These are phyloP conservation scores for Liriodendron chinense DNA, from an alignment of 164 flowering plant species.

Conservation along the genomic window DNA sequence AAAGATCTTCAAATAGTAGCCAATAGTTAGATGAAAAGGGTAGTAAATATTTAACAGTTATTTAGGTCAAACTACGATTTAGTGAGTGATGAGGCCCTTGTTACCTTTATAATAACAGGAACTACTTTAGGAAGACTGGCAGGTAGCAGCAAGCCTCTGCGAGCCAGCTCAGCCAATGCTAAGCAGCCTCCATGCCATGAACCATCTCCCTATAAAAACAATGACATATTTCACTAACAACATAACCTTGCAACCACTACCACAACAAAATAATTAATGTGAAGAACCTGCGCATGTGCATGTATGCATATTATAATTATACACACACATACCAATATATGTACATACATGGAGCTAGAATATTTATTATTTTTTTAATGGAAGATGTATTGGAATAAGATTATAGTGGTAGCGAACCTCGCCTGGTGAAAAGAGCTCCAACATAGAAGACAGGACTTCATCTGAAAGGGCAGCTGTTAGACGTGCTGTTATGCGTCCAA, in stretches of 20 bases:
- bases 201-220: slow-evolving; percentile 82
- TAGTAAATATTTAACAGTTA: background rate
- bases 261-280: background rate
- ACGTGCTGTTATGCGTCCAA: slow-evolving; percentile 86
- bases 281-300: background rate
- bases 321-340: background rate
- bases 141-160: slow-evolving; percentile 93
- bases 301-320: background rate
- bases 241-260: background rate
- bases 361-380: background rate
- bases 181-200: slow-evolving; percentile 99
- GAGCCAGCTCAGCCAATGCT: slow-evolving; percentile 94
- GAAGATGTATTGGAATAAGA: background rate
- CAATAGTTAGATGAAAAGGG: background rate
- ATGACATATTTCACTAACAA: background rate
- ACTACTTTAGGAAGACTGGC: slow-evolving; percentile 82
- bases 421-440: slow-evolving; percentile 81
- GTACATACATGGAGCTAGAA: background rate
- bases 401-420: slow-evolving; percentile 49
- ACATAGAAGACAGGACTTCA: slow-evolving; percentile 76
- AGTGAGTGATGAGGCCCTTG: background rate
- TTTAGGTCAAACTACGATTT: background rate
- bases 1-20: background rate
- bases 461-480: slow-evolving; percentile 74
- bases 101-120: slow-evolving; percentile 80